Evolutionary conservation across 1,284 basidiomycete genomes (phyloP), one percentile per base, ranked within the genome.

Genomic region (Heterobasidion occidentale): DNA sequence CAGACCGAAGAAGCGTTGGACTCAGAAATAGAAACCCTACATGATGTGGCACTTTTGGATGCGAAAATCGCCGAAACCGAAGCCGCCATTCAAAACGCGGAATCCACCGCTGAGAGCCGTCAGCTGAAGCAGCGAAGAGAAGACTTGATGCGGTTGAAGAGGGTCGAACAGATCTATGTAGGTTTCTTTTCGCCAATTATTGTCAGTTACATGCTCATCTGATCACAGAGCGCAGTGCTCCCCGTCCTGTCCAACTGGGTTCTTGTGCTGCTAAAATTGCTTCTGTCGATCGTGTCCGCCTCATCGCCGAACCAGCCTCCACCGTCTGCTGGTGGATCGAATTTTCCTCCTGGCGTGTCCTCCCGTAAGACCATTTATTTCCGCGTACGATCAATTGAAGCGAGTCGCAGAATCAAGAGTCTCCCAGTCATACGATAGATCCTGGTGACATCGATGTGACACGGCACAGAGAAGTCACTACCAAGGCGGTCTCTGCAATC

Each of bases 401-500:
- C 53, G 57, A 65, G 81, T 85, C 83, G 12, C 74, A 80, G 57
- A 84, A 88, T 55, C 84, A 84, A 55, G 84, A 84, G 57, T 78
- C 79, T 7, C 78, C 81, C 3, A 73, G 81, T 0, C 84, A 60
- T n/a, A 86, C 90, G 1, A 90, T 85, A 4, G 90, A 90, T 1
- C 75, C 94, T n/a, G 95, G 98, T 62, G 97, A 99, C 63, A 84
- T 94, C 55, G 97, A 99, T 68, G 90, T 97, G 46, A 88, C 87
- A 38, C 85, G 97, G 7, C 97, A 99, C 71, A 90, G 97, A 44
- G 97, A 99, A 71, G 97, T 99, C 64, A 96, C 93, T 0, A 94
- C 92, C 7, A 99, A 99, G 72, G 94, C 94, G 0, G 92, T 98
- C 7, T 98, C 95, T 17, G 94, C 95, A 1, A 97, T 99, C 60